Conservation (phyloP, 768 basidiomycete genomes). For the Naganishia antarctica region DNA sequence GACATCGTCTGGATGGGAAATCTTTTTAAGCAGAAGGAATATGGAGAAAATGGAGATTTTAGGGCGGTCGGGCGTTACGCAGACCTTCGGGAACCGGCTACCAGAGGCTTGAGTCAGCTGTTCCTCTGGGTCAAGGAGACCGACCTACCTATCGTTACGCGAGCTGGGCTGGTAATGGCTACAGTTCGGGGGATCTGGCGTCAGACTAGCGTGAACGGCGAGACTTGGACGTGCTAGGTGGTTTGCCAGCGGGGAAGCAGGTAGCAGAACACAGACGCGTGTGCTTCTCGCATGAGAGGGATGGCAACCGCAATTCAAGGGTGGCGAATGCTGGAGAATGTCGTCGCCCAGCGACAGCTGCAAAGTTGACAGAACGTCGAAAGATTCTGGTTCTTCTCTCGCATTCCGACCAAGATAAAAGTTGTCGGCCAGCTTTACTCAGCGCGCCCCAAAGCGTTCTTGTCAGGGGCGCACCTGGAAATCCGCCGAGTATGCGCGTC, state of each 20-base stretch:
- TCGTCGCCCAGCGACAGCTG: too few relatives aligned
- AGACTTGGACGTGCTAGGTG: not conserved
- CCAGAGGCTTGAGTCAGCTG: slow-evolving; percentile 9
- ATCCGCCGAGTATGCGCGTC: too few relatives aligned
- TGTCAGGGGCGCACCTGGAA: too few relatives aligned
- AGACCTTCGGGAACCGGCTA: slow-evolving; percentile 20
- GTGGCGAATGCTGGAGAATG: not conserved
- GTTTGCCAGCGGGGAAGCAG: not conserved
- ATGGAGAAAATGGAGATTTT: slow-evolving; percentile 17
- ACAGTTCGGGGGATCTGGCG: not conserved
- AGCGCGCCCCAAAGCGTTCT: too few relatives aligned
- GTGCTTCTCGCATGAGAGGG: not conserved
- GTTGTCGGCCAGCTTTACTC: too few relatives aligned
- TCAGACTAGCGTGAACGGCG: not conserved
- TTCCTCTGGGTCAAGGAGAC: slow-evolving; percentile 3
- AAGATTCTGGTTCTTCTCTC: too few relatives aligned
- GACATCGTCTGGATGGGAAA: slow-evolving; percentile 21
- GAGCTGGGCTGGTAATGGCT: slow-evolving; percentile 4
- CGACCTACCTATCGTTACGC: slow-evolving; percentile 15
- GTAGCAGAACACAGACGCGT: not conserved
- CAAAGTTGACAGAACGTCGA: too few relatives aligned
- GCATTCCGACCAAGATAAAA: too few relatives aligned
- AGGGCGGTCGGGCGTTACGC: slow-evolving; percentile 13
- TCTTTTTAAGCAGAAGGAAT: slow-evolving; percentile 11
- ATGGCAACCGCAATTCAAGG: not conserved